Evolutionary conservation across 1,284 basidiomycete genomes (phyloP), one percentile per base, ranked within the genome.

Genomic region (Trichosporon asahii): DNA sequence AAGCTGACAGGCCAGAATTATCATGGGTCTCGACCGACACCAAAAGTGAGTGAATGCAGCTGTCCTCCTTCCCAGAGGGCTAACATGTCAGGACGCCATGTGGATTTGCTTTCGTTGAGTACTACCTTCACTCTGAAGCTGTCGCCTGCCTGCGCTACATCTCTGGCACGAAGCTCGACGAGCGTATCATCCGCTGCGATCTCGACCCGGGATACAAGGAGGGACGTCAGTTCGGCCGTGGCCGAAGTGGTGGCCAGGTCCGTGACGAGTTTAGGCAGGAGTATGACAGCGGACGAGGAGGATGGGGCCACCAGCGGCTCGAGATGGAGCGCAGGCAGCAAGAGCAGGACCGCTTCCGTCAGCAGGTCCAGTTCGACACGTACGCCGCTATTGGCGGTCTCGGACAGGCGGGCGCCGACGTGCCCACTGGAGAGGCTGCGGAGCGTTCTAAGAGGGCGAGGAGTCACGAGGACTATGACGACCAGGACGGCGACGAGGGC

Each of bases 31-130:
- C 46, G 97, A 99, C 85, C 87, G 97, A 70, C 94, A 98, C 81
- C 92, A 91, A 64, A 91, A 95, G 93, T 91, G 65, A 68, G 78
- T 71, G 4, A 6, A 49, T 5, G 27, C 31, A 37, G 27, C 2
- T 61, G 18, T 7, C 15, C 27, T 35, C 31, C 25, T 5, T 23
- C n/a, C n/a, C n/a, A n/a, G n/a, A n/a, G n/a, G n/a, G n/a, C 21
- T 40, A n/a, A 64, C 72, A 9, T 72, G 67, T 4, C 78, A 96
- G 94, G 78, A 99, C 97, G 64, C 97, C 97, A 0, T 99, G 97
- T 80, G 97, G 97, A 0, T 99, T 99, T 83, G 98, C 96, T 77
- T 99, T 99, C 79, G 97, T 99, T 70, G 97, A 99, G 82, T 99
- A 94, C 83, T 99, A 98, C 83, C 94, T 93, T 9, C 95, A 98